Conservation (phyloP, 2,329 filamentous ascomycete species). For the Ceratocystis albifundus region DNA sequence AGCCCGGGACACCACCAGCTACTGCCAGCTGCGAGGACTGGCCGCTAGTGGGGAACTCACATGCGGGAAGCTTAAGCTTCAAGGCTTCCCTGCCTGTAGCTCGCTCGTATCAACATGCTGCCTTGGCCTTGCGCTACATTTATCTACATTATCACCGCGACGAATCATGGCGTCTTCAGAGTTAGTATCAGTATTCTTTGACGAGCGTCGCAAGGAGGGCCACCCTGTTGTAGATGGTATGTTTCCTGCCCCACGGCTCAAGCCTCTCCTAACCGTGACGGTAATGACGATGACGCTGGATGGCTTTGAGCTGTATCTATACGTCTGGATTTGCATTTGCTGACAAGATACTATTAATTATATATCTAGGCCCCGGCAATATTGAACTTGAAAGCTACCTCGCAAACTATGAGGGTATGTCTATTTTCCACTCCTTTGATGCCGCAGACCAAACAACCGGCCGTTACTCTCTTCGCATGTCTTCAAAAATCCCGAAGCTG, state of each 20-base stretch:
- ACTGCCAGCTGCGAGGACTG: neutral
- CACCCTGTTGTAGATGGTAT: slow-evolving; percentile 40
- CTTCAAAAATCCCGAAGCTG: neutral
- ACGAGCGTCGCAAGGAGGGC: slow-evolving; percentile 37
- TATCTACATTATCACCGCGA: neutral
- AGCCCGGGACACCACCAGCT: neutral
- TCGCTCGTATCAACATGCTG: neutral
- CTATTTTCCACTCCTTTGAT: neutral
- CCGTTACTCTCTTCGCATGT: too few species aligned
- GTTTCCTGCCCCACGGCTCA: neutral
- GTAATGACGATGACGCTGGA: neutral
- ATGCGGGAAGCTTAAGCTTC: neutral
- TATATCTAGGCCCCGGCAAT: slow-evolving; percentile 57
- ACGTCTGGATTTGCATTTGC: neutral
- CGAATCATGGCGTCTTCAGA: slow-evolving; percentile 2
- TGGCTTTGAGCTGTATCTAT: neutral
- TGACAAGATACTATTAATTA: slow-evolving; percentile 20
- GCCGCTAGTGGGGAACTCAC: neutral
- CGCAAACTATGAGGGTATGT: slow-evolving; percentile 69
- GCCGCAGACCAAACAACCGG: neutral
- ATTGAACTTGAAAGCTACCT: slow-evolving; percentile 88
- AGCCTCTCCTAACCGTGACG: neutral
- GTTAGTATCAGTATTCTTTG: slow-evolving; percentile 33
- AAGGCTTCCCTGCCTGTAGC: slow-evolving; percentile 2
- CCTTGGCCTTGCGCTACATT: neutral